Percentiles rank a stretch among this genome's conserved stretches.
Conservation (phyloP, 2,329 filamentous ascomycete genomes). For the Diplodia intermedia region DNA sequence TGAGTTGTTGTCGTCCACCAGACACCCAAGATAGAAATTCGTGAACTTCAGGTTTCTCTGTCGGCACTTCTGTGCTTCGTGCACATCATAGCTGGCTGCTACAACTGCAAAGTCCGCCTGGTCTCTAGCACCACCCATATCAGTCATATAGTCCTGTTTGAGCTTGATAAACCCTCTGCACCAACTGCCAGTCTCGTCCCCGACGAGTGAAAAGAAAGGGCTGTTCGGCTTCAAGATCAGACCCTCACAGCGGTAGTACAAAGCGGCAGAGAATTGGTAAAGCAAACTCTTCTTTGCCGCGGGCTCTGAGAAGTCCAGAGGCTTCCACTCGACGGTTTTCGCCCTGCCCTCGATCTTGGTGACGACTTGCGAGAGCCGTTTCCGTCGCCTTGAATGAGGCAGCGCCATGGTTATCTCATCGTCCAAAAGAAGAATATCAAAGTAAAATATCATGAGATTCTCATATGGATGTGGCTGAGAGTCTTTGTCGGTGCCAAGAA, state of each 20-base stretch:
- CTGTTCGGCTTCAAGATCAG: slow-evolving; percentile 81
- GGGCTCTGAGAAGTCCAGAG: slow-evolving; percentile 68
- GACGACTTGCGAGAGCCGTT: slow-evolving; percentile 65
- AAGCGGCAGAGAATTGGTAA: slow-evolving; percentile 68
- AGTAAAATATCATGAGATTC: slow-evolving; percentile 67
- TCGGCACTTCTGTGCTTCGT: slow-evolving; percentile 63
- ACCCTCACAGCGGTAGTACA: slow-evolving; percentile 74
- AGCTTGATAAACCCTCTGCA: slow-evolving; percentile 72
- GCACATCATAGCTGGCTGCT: slow-evolving; percentile 73
- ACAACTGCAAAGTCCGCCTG: slow-evolving; percentile 79
- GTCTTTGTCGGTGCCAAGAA: slow-evolving; percentile 71
- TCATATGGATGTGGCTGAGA: slow-evolving; percentile 65
- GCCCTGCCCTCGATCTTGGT: slow-evolving; percentile 66
- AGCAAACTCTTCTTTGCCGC: slow-evolving; percentile 63
- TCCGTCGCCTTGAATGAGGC: slow-evolving; percentile 66
- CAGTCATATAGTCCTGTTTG: slow-evolving; percentile 83
- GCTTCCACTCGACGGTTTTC: slow-evolving; percentile 69
- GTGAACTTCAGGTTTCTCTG: slow-evolving; percentile 72
- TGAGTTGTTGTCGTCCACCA: slow-evolving; percentile 68
- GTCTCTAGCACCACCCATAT: slow-evolving; percentile 72
- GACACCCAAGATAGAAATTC: slow-evolving; percentile 79
- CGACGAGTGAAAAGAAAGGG: slow-evolving; percentile 68
- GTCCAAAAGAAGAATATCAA: slow-evolving; percentile 65
- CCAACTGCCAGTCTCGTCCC: slow-evolving; percentile 24
- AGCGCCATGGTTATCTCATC: slow-evolving; percentile 59